A percentile compares a stretch with the other conserved stretches of the same genome.
These are phyloP conservation scores for Gleditsia sinensis DNA, from an alignment of 306 rosid species.

Conservation along the genomic window DNA sequence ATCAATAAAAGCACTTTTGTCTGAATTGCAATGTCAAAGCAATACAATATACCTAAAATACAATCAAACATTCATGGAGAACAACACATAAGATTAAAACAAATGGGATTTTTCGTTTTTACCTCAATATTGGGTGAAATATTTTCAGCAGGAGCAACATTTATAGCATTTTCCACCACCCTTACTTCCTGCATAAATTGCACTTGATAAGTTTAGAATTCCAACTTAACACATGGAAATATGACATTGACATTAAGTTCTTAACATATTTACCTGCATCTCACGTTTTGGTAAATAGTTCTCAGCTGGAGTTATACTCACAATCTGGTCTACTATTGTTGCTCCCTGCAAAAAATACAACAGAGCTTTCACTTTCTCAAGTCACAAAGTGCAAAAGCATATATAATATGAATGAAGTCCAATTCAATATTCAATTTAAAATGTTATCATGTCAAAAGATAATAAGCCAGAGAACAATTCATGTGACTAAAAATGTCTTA, in stretches of 20 bases:
- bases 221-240: not conserved
- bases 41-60: not conserved
- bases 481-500: not conserved
- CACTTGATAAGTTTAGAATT: slow-evolving; percentile 14
- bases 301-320: slow-evolving; percentile 60
- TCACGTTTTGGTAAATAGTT: slow-evolving; percentile 51
- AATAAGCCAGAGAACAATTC: not conserved
- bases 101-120: not conserved
- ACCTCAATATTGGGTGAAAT: slow-evolving; percentile 51
- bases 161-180: slow-evolving; percentile 42
- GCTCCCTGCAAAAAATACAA: slow-evolving; percentile 58
- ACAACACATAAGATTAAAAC: not conserved
- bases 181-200: slow-evolving; percentile 58
- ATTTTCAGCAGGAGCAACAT: slow-evolving; percentile 44
- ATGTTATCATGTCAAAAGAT: not conserved
- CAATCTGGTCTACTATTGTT: slow-evolving; percentile 72
- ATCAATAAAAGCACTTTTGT: not conserved
- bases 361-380: not conserved
- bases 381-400: not conserved
- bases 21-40: not conserved
- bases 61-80: not conserved
- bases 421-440: not conserved
- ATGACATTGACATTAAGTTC: not conserved
- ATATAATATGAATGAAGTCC: not conserved
- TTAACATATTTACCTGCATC: slow-evolving; percentile 38